Evolutionary conservation across 1,139 yeast species (phyloP).

Genomic region (Geotrichum phurueaensis): DNA sequence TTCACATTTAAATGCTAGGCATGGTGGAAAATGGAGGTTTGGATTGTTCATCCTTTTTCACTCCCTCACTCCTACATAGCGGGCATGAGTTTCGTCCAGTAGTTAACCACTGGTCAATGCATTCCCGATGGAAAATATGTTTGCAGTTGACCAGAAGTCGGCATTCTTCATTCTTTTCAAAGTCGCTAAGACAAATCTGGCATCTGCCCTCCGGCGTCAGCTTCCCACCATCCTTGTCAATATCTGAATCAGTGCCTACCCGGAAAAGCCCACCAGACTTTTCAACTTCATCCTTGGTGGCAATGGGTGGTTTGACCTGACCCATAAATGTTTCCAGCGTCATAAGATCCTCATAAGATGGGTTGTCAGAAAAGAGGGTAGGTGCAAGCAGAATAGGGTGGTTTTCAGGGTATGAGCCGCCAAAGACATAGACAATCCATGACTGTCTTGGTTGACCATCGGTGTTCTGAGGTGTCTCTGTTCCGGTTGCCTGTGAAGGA

Average conservation of each 20-base stretch:
- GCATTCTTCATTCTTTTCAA: conserved; percentile 42
- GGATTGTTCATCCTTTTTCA: conserved; percentile 20
- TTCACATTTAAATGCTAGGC: not conserved
- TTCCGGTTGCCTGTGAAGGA: not conserved
- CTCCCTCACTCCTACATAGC: conserved; percentile 47
- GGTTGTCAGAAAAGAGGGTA: conserved; percentile 43
- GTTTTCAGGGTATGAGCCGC: conserved; percentile 43
- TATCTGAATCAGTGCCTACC: conserved; percentile 19
- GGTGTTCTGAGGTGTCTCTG: not conserved
- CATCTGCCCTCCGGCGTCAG: conserved; percentile 36
- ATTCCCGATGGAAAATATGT: conserved; percentile 47
- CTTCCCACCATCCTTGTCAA: not conserved
- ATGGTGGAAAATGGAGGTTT: not conserved
- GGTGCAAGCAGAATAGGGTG: conserved; percentile 48
- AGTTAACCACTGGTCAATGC: conserved; percentile 53
- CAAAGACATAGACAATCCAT: conserved; percentile 49
- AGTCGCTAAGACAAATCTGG: conserved; percentile 47
- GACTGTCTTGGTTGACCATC: conserved; percentile 31
- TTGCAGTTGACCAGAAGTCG: conserved; percentile 42
- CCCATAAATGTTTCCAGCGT: conserved; percentile 43
- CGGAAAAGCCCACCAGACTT: conserved; percentile 37
- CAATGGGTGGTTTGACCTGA: conserved; percentile 42
- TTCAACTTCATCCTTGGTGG: conserved; percentile 39
- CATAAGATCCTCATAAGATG: conserved; percentile 46
- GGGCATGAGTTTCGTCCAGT: conserved; percentile 55